These are phyloP conservation scores for Fusarium subglutinans DNA, from an alignment of 2,329 filamentous ascomycete species.

Conservation along the genomic window DNA sequence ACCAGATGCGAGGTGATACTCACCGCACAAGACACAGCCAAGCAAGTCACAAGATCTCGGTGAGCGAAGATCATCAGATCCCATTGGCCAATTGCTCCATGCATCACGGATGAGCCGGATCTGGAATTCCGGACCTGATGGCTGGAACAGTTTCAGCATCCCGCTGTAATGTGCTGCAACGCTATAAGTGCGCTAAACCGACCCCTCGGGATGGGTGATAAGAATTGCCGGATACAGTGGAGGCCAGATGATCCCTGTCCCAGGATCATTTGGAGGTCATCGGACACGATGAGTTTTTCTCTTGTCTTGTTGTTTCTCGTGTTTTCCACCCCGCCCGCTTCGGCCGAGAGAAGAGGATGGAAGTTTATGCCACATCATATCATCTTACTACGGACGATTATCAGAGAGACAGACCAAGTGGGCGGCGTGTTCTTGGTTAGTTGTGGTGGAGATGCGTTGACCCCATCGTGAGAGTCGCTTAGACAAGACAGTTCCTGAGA, in stretches of 20 bases:
- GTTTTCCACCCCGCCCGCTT: slow-evolving; percentile 32
- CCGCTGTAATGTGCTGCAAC: slow-evolving; percentile 4
- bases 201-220: slow-evolving; percentile 26
- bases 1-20: background rate
- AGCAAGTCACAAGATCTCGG: slow-evolving; percentile 25
- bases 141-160: slow-evolving; percentile 37
- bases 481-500: background rate
- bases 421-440: slow-evolving; percentile 23
- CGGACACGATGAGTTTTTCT: slow-evolving; percentile 32
- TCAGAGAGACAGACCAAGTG: background rate
- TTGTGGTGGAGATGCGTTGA: slow-evolving; percentile 9
- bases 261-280: slow-evolving; percentile 37
- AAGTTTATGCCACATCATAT: slow-evolving; percentile 37
- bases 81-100: slow-evolving; percentile 37
- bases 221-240: slow-evolving; percentile 10
- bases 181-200: slow-evolving; percentile 26
- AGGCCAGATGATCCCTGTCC: slow-evolving; percentile 14
- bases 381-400: slow-evolving; percentile 17
- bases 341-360: slow-evolving; percentile 12
- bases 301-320: slow-evolving; percentile 1
- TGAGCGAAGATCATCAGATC: slow-evolving; percentile 17
- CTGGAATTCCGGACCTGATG: slow-evolving; percentile 42
- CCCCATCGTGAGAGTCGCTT: slow-evolving; percentile 12
- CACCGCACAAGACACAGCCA: slow-evolving; percentile 22
- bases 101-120: slow-evolving; percentile 39